A percentile compares a stretch with the other conserved stretches of the same genome.
These are phyloP conservation scores for Melastoma malabathricum DNA, from an alignment of 345 rosid species.

Conservation along the genomic window DNA sequence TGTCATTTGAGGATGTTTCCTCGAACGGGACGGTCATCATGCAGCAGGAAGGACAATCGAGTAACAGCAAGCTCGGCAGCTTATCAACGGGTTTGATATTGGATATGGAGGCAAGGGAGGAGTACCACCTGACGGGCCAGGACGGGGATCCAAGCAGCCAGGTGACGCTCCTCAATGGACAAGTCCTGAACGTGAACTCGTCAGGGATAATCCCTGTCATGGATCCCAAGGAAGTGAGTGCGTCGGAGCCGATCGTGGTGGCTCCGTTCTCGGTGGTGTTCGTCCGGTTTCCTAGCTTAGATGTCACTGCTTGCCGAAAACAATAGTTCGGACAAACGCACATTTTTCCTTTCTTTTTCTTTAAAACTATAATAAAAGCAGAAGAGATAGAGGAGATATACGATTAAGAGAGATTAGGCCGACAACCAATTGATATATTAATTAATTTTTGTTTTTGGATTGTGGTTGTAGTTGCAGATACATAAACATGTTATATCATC, in stretches of 20 bases:
- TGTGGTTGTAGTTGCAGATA: too few relatives aligned
- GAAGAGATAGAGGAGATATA: too few relatives aligned
- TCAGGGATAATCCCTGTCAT: conserved; percentile 27
- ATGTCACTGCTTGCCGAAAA: conserved; percentile 26
- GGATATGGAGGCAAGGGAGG: conserved; percentile 14
- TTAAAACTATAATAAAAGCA: too few relatives aligned
- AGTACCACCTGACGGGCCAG: conserved; percentile 36
- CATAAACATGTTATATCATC: too few relatives aligned
- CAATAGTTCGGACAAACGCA: neutral
- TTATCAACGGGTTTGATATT: conserved; percentile 12
- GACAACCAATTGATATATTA: too few relatives aligned
- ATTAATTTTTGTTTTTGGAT: too few relatives aligned
- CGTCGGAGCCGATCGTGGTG: conserved; percentile 18
- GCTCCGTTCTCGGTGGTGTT: conserved; percentile 36
- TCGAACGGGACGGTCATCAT: conserved; percentile 8
- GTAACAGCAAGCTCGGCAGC: conserved; percentile 13
- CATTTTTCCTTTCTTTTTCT: too few relatives aligned
- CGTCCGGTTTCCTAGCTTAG: conserved; percentile 16
- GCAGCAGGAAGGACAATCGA: conserved; percentile 7
- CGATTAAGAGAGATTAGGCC: too few relatives aligned
- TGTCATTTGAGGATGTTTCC: conserved; percentile 14
- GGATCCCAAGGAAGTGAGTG: conserved; percentile 15
- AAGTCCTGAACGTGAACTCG: conserved; percentile 16
- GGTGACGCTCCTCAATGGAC: conserved; percentile 27
- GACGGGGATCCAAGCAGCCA: conserved; percentile 28